Evolutionary conservation across 805 yeast genomes (phyloP), one percentile per base, ranked within the genome.

Genomic region (Pichia deserticola): DNA sequence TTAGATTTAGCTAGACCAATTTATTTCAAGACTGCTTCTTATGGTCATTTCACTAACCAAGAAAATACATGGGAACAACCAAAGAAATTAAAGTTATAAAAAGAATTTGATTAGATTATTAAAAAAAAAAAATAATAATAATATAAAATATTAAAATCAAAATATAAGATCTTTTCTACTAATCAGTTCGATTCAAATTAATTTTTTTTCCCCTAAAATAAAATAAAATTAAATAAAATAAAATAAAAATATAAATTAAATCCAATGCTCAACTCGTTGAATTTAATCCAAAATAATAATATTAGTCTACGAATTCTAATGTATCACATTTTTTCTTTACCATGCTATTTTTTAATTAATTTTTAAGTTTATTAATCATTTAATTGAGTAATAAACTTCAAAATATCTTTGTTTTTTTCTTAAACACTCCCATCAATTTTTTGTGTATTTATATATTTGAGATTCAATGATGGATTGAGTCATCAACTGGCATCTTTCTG

Each of bases 41-140:
- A 93, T 74, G 99, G 99, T 71, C 99, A 93, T 77, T 93, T 93
- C 87, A 93, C 99, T 70, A 88, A 93, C 86, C 99, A 92, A 81
- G 85, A 84, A 68, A 86, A 89, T 84, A 78, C 97, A 66, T 93
- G 99, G 99, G 99, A 93, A 81, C 82, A 87, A 76, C 96, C 97
- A 75, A 89, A 85, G 78, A 75, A 76, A 63, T 80, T 86, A 71
- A 73, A 71, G 61, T 77, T 75, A 55, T 85, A 82, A 73, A 53
- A 59, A 9, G 7, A 9, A 30, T 30, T 30, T 30, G 32, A 30
- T 30, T 30, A 30, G 32, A 30, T 30, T 30, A 9, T 30, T 9
- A 30, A 30, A 30, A 30, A 30, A 30, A 30, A 29, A 29, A 29
- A 29, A 6, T 29, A 29, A 29, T 6, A 29, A 30, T 7, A 30